Evolutionary conservation across 2,329 filamentous ascomycete species (phyloP).

Genomic region (Xylariaceae sp.): DNA sequence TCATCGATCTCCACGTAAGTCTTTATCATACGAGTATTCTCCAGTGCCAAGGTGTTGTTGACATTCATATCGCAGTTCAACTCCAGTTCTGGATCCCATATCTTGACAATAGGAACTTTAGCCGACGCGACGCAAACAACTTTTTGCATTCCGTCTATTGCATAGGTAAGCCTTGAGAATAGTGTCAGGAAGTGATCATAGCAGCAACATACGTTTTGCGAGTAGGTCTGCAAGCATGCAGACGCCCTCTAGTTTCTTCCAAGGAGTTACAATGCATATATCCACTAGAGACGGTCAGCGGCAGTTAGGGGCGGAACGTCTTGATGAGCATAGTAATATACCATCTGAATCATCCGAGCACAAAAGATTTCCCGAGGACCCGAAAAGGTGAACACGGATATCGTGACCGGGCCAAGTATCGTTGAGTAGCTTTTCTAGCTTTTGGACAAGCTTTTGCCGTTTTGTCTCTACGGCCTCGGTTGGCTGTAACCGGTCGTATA

Average conservation of each 20-base stretch:
- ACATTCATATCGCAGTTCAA: constrained; percentile 97
- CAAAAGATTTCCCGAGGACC: constrained; percentile 92
- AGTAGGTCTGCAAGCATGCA: constrained; percentile 86
- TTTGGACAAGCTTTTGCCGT: constrained; percentile 70
- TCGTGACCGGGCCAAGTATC: constrained; percentile 86
- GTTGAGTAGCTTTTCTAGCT: constrained; percentile 83
- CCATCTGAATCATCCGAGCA: constrained; percentile 96
- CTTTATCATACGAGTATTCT: constrained; percentile 97
- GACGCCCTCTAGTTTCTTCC: constrained; percentile 81
- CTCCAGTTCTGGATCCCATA: constrained; percentile 90
- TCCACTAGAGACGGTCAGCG: constrained; percentile 61
- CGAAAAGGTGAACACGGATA: constrained; percentile 89
- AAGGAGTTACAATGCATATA: constrained; percentile 91
- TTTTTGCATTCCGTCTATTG: constrained; percentile 85
- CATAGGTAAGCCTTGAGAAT: constrained; percentile 31
- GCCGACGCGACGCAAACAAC: constrained; percentile 92
- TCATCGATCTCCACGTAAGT: constrained; percentile 93
- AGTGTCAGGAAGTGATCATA: constrained; percentile 15
- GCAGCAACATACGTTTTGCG: constrained; percentile 62
- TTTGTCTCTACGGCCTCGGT: constrained; percentile 72
- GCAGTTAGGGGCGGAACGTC: not conserved
- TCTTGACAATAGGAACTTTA: constrained; percentile 97
- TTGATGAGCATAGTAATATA: constrained; percentile 41
- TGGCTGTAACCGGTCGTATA: constrained; percentile 82
- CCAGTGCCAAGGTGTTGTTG: constrained; percentile 89